Evolutionary conservation across 495 filamentous ascomycete species (phyloP), one percentile per base, ranked within the genome.

Genomic region (Trichoderma virens): DNA sequence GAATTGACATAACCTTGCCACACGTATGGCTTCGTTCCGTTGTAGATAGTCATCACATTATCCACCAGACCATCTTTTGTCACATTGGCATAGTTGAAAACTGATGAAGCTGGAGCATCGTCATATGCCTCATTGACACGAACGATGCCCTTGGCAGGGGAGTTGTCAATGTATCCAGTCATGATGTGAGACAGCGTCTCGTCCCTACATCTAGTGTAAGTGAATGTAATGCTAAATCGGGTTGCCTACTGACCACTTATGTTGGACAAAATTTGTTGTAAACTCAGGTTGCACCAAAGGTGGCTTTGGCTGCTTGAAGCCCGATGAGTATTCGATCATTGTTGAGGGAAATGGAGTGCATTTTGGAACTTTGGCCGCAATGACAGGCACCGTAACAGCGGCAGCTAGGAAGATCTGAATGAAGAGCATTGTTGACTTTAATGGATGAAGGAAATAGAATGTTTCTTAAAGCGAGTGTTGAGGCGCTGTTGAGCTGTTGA

Each of bases 11-110:
- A 60, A n/a, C 18, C 25, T 31, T 35, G 28, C 56, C 56, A 60
- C 5, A 60, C 56, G 11, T 60, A 54, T 16, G 41, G 60, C 27
- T 14, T 64, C 41, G 25, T 64, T 43, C 20, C 39, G 47, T 47
- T 63, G 59, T 67, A 20, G 68, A 63, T 60, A 67, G 67, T 65
- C 8, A 73, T 7, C n/a, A 51, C 70, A 64, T 72, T 73, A 23
- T 72, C 65, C 28, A 73, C 71, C 27, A 72, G 54, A 2, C 73
- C 73, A 31, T 71, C 67, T 5, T 67, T 41, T 13, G 67, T 71
- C 23, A 65, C 60, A n/a, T 75, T 72, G 16, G 67, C 63, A 32
- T 73, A 75, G 63, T 73, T 68, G 66, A 75, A 73, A 28, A 70
- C 62, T 20, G 71, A 75, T 6, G 70, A 62, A 20, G 67, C 73